Base-by-base conservation (phyloP, 345 rosid species). In the Populus ilicifolia region DNA sequence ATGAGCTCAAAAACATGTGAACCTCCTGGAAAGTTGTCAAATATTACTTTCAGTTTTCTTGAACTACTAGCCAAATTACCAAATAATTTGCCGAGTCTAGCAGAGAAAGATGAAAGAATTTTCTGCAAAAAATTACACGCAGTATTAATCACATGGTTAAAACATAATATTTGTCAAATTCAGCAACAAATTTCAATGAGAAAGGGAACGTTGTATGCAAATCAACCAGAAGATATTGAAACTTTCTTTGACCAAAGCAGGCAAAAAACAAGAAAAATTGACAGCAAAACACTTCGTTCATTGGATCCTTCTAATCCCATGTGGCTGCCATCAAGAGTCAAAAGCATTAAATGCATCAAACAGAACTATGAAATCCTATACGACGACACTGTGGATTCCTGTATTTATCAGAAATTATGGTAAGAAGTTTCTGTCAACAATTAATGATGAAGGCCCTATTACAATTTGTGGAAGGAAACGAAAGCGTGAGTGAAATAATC, bases 1-100 rank as follows among this genome's bases (percentile, higher is more conserved):
- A 89, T 27, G n/a, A 87, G 92, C 82, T 89, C 94, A 69, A 90
- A 89, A 44, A 88, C 89, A 56, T 80, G 80, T 11, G 86, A 80
- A 0, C 88, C 94, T 59, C 92, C 92, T 0, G 88, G 92, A 67
- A 89, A 89, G 68, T 83, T 86, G 2, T 83, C 80, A 71, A 88
- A 81, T 71, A 89, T 80, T 25, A 89, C 86, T 79, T 84, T 89
- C 74, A 84, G 75, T 29, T 71, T 83, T 65, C 79, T 36, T 2
- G 67, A 70, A 17, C 12, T 43, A 21, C 70, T 65, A 7, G 67
- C 71, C 77, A 69, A 41, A 48, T 76, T 27, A 27, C 78, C 63
- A 36, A 83, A 85, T 59, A 90, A 68, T 63, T 80, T 86, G 30
- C 70, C 33, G 25, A 90, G 72, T 71, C 81, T 84, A 50, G 81